phyloP scores from a whole-genome alignment of 441 rosid genomes.

The Croton setiger region DNA sequence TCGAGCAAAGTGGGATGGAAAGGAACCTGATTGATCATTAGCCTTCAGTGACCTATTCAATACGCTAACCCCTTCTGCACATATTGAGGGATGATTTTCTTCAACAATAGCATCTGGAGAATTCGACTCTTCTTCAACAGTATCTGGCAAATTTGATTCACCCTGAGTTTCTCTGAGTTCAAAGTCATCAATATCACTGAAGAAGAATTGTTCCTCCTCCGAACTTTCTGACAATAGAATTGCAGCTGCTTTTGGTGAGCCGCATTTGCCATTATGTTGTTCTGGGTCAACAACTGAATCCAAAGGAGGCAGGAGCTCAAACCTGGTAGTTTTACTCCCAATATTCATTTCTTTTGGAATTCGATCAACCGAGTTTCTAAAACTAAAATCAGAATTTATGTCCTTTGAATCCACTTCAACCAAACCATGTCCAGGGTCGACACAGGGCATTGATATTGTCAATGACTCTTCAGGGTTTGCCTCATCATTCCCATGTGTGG shows the following conservation, averaged over 20 bases:
- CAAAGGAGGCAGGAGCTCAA: constrained; percentile 27
- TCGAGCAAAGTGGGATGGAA: constrained; percentile 19
- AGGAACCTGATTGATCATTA: constrained; percentile 27
- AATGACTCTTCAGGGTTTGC: constrained; percentile 21
- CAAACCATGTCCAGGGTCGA: constrained; percentile 26
- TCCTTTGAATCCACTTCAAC: constrained; percentile 28
- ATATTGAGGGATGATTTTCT: constrained; percentile 18
- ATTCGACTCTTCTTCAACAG: constrained; percentile 23
- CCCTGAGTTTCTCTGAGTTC: constrained; percentile 25
- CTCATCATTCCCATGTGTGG: constrained; percentile 17
- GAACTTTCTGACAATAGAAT: constrained; percentile 37
- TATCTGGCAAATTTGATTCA: constrained; percentile 28
- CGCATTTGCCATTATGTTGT: constrained; percentile 24
- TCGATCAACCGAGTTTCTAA: constrained; percentile 26
- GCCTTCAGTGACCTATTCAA: constrained; percentile 14
- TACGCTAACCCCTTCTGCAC: constrained; percentile 27
- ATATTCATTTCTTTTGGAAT: constrained; percentile 25
- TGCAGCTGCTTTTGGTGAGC: constrained; percentile 25
- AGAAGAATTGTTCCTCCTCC: constrained; percentile 73
- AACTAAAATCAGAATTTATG: constrained; percentile 25
- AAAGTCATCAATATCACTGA: constrained; percentile 61
- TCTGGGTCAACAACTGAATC: constrained; percentile 25
- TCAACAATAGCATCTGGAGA: constrained; percentile 27
- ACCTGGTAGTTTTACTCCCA: constrained; percentile 13
- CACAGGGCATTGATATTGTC: constrained; percentile 21